Evolutionary conservation across 2,329 filamentous ascomycete genomes (phyloP), one percentile per base, ranked within the genome.

Genomic region (Penicillium sp.): DNA sequence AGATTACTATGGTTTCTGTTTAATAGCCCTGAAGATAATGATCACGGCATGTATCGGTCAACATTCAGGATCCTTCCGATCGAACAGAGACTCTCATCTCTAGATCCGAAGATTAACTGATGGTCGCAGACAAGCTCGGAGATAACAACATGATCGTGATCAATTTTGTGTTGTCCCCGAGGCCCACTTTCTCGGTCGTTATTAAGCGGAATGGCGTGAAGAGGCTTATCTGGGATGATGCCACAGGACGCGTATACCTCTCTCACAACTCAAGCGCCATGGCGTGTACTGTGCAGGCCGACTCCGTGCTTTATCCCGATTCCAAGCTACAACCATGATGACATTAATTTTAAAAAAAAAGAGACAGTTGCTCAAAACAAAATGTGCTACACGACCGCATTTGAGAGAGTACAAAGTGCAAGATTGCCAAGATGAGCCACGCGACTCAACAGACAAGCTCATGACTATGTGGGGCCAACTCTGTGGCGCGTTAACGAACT

Each of bases 371-470:
- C 8, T 27, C 24, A 27, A 27, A 8, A 27, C 24, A 27, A 5
- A 27, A 27, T 8, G 5, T 27, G 3, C 24, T 27, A 27, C 8
- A 27, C 24, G 8, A 27, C 24, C 24, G 24, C 8, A 8, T 27
- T 27, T 27, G 24, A 27, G 14, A 14, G 32, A 34, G 10, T 34
- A 34, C 32, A 34, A 10, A 34, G 32, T 34, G 32, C 5, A 16
- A 31, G 24, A 4, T 2, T 22, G 39, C 36, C 36, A 48, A 10
- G 16, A 42, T 41, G 29, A 13, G 7, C 24, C 18, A 45, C 18
- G 34, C 41, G 42, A 40, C 34, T 40, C 34, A n/a, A 40, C 38
- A 50, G 48, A 51, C 41, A 45, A 45, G 42, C 48, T 45, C 34
- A 32, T 51, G 13, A 9, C 24, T 16, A 41, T 22, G 41, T 45